These are phyloP conservation scores for Pyracantha coccinea DNA, from an alignment of 331 rosid genomes.

Conservation along the genomic window DNA sequence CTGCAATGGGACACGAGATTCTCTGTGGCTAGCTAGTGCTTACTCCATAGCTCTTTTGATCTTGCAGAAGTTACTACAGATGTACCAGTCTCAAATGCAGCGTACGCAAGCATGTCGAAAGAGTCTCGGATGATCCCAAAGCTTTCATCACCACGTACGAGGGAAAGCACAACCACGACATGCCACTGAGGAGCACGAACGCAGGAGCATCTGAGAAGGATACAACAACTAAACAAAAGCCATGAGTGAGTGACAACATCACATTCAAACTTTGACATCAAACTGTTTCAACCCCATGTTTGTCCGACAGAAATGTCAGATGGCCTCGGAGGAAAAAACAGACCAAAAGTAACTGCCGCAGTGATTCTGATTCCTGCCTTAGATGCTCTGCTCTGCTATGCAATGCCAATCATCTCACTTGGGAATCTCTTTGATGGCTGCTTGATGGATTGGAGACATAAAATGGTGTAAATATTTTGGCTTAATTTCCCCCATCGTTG, in stretches of 20 bases:
- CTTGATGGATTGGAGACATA: not conserved
- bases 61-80: slow-evolving; percentile 84
- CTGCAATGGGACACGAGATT: not conserved
- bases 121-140: slow-evolving; percentile 75
- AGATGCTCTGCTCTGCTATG: slow-evolving; percentile 6
- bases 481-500: not conserved
- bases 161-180: slow-evolving; percentile 93
- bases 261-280: not conserved
- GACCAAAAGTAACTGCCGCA: not conserved
- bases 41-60: slow-evolving; percentile 1
- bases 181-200: slow-evolving; percentile 49
- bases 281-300: not conserved
- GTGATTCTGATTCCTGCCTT: not conserved
- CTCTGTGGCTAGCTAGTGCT: not conserved
- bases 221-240: slow-evolving; percentile 26
- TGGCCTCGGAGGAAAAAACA: not conserved
- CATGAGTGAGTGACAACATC: not conserved
- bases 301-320: not conserved
- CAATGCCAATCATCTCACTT: not conserved
- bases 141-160: slow-evolving; percentile 87
- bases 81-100: slow-evolving; percentile 75
- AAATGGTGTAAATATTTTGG: not conserved
- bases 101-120: slow-evolving; percentile 84
- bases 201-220: slow-evolving; percentile 42
- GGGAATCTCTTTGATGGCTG: slow-evolving; percentile 6